A percentile compares a stretch with the other conserved stretches of the same genome.
Conservation (phyloP, 129 eudicot genomes). For the Centrapalus pauciflorus region DNA sequence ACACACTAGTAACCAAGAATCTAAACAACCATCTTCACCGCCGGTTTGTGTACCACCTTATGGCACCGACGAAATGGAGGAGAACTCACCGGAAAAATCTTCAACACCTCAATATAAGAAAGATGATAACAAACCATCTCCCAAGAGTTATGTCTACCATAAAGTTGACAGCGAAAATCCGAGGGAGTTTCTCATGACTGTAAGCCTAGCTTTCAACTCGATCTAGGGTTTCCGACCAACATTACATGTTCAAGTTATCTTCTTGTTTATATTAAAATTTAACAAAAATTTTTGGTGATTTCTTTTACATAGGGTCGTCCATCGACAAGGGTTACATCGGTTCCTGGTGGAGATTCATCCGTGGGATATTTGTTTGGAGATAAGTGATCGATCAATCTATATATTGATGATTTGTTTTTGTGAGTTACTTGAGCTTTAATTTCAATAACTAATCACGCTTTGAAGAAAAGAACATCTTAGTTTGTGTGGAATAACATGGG, state of each 20-base stretch:
- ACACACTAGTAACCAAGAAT: conserved; percentile 2
- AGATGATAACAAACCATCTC: conserved; percentile 16
- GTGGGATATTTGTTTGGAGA: conserved; percentile 73
- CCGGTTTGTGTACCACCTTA: conserved; percentile 40
- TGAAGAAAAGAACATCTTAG: not conserved
- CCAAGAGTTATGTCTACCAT: conserved; percentile 23
- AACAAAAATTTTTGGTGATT: not conserved
- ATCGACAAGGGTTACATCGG: conserved; percentile 57
- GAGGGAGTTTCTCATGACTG: conserved; percentile 33
- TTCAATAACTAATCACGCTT: not conserved
- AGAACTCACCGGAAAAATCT: conserved; percentile 11
- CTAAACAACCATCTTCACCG: conserved; percentile 19
- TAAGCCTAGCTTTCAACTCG: conserved; percentile 24
- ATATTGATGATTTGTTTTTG: not conserved
- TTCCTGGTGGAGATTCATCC: conserved; percentile 64
- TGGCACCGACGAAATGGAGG: conserved; percentile 36
- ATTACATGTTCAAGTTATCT: not conserved
- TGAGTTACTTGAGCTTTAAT: not conserved
- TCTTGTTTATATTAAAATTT: not conserved
- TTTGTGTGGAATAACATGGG: not conserved
- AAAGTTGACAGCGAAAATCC: conserved; percentile 36
- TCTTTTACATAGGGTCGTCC: conserved; percentile 69
- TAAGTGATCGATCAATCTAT: conserved; percentile 25
- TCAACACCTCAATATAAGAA: conserved; percentile 12
- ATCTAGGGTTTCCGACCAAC: not conserved